A percentile compares a stretch with the other conserved stretches of the same genome.
These are phyloP conservation scores for Cytospora schulzeri DNA, from an alignment of 2,329 filamentous ascomycete genomes.

Conservation along the genomic window DNA sequence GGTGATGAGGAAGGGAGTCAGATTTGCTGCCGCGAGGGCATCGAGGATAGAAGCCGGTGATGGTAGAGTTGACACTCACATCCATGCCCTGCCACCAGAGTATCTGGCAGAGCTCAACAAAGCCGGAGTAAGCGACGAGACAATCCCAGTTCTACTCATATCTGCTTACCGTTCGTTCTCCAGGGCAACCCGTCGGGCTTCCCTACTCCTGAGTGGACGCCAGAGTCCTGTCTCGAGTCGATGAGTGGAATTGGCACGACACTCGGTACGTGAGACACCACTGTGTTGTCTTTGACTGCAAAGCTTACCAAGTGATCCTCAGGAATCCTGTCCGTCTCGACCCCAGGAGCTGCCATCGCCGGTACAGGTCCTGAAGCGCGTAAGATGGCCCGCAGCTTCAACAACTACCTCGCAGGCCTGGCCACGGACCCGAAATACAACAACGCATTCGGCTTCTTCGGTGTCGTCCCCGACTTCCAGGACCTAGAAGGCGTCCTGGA, in stretches of 20 bases:
- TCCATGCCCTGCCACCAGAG: constrained; percentile 22
- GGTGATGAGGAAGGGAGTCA: constrained; percentile 17
- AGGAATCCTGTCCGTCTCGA: constrained; percentile 35
- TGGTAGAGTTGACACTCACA: constrained; percentile 21
- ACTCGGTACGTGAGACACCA: constrained; percentile 5
- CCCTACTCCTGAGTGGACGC: constrained; percentile 23
- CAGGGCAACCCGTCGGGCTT: constrained; percentile 24
- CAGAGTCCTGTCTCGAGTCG: constrained; percentile 21
- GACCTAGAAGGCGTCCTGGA: constrained; percentile 33
- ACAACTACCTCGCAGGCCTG: constrained; percentile 19
- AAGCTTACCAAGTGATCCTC: no score
- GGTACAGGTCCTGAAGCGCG: constrained; percentile 18
- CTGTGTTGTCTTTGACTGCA: no score
- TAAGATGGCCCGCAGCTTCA: constrained; percentile 18
- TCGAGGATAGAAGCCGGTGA: constrained; percentile 16
- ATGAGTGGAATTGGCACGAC: constrained; percentile 20
- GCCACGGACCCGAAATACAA: constrained; percentile 10
- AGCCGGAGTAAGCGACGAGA: constrained; percentile 11
- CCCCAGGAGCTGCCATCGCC: constrained; percentile 21
- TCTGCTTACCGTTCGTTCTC: background rate
- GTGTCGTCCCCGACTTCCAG: constrained; percentile 32
- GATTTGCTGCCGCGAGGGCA: constrained; percentile 12
- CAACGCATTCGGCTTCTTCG: constrained; percentile 33
- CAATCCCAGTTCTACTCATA: background rate
- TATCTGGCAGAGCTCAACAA: constrained; percentile 23